A percentile compares a stretch with the other conserved stretches of the same genome.
phyloP scores from a whole-genome alignment of 2,329 filamentous ascomycete genomes.

The Colletotrichum orchidophilum region DNA sequence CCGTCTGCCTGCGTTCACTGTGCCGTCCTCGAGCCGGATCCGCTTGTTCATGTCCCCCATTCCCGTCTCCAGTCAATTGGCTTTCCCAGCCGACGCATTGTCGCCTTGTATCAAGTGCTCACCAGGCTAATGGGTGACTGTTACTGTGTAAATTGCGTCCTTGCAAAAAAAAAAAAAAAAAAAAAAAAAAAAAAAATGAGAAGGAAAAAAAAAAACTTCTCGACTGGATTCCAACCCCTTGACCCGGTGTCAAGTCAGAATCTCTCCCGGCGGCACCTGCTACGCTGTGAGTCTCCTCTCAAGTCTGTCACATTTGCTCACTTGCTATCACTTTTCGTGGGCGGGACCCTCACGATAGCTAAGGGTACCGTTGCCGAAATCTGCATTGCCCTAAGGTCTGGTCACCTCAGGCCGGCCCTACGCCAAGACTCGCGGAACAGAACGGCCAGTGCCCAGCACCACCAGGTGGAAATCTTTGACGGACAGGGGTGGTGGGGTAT shows the following conservation, averaged over 20 bases:
- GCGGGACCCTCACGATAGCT: neutral
- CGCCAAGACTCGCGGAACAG: conserved; percentile 26
- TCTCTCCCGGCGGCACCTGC: neutral
- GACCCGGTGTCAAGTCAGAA: neutral
- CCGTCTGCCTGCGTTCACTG: neutral
- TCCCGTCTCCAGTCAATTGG: neutral
- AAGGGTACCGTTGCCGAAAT: neutral
- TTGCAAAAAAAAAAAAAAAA: no score
- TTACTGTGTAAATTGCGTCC: no score
- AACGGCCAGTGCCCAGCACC: conserved; percentile 19
- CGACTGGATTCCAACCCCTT: no score
- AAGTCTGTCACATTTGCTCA: neutral
- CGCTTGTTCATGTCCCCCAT: neutral
- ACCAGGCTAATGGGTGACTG: neutral
- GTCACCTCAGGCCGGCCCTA: neutral
- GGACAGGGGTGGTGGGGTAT: conserved; percentile 9
- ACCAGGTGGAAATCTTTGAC: conserved; percentile 17
- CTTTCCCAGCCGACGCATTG: neutral
- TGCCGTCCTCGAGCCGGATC: neutral
- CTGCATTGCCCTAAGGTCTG: neutral
- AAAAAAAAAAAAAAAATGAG: no score
- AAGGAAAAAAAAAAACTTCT: no score
- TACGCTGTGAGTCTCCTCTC: neutral
- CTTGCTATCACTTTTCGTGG: neutral
- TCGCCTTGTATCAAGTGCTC: neutral